Evolutionary conservation across 208 protist genomes (phyloP), one percentile per base, ranked within the genome.

Genomic region (Trypanosoma avium): DNA sequence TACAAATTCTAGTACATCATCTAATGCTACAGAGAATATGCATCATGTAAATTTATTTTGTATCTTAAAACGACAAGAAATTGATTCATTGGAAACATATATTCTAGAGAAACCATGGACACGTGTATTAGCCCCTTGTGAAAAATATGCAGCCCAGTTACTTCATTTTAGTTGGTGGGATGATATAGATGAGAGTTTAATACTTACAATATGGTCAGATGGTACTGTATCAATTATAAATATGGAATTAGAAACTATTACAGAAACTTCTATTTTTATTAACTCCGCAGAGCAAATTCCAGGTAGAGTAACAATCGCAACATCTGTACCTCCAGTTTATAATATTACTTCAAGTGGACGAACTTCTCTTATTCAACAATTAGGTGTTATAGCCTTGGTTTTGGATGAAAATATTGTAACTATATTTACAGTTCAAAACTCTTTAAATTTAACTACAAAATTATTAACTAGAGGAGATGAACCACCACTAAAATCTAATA

Each of bases 181-280:
- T 12, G 64, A 67, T 0, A n/a, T n/a, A n/a, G 67, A 73, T 30
- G 65, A 61, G 3, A 58, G 33, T 26, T 50, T 61, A 7, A n/a
- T 88, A 0, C 54, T 89, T 30, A 75, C 63, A 29, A 59, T 86
- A 17, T 88, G 82, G 81, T 87, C 86, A 21, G 74, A 81, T 64
- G 83, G 82, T 43, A 47, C 43, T 4, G 40, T 89, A 15, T 55
- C 46, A 19, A 27, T 63, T 13, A 60, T 79, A 33, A 22, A 47
- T 42, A 1, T 48, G 7, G 7, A 27, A 4, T 32, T 67, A 7
- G 19, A 62, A 27, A 56, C 24, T 21, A 38, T 58, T 35, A 35
- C 55, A 19, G 47, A 70, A 10, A 61, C 65, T 7, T 61, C 27
- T 36, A 35, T 57, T 0, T 64, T 63, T 35, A 27, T 15, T 13